Evolutionary conservation across 2,329 filamentous ascomycete species (phyloP), one percentile per base, ranked within the genome.

Genomic region (Albifimbria verrucaria): DNA sequence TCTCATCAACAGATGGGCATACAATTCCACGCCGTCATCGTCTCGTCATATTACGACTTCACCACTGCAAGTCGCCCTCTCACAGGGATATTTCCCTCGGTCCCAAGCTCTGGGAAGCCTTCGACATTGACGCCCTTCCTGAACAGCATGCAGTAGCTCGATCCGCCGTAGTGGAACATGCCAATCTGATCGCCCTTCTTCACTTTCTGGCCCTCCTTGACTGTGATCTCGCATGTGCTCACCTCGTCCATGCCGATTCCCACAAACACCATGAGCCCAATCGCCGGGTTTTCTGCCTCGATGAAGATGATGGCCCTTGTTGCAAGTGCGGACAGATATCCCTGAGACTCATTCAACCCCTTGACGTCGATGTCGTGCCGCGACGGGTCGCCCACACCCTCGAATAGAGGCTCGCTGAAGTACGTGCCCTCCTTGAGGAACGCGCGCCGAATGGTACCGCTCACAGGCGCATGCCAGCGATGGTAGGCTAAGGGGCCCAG

Each of bases 91-190:
- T 77, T 77, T 45, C 66, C 63, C 54, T 68, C 58, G 50, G 64
- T 65, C 0, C 68, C 68, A 0, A 71, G 55, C 50, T 66, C 57
- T 0, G 73, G 74, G 32, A 76, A 68, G 0, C 65, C 73, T 2
- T 72, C 65, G 0, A 83, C 55, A 51, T 75, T 71, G 26, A 86
- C 80, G 0, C 73, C 78, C 57, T 79, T 76, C 23, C 81, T 70
- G 70, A 91, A 90, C 3, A 92, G 63, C 59, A 91, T 63, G 60
- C 85, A 89, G 64, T 89, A 83, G 1, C 83, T 84, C 7, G 81
- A 86, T 0, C 89, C 88, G n/a, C 88, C 88, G 65, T 87, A 91
- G 64, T 92, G 88, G 69, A 92, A 92, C 87, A 90, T 90, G 42
- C 88, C 88, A 39, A 85, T 75, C 71, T 90, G 73, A 4, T 90